Base-by-base conservation (phyloP, 2,329 filamentous ascomycete genomes). In the Fusarium avenaceum region DNA sequence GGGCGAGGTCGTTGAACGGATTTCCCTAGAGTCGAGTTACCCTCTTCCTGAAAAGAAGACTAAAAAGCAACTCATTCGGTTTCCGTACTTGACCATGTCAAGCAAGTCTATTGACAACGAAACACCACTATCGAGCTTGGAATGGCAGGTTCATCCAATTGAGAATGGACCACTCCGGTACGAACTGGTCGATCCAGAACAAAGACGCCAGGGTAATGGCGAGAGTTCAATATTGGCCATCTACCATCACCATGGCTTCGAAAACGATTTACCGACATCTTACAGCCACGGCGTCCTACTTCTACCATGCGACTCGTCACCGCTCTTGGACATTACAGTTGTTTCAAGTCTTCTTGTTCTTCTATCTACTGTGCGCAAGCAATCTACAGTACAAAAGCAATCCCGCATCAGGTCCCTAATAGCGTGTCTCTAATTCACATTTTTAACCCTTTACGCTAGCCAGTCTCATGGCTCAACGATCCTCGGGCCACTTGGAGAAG, bases 171-270 rank as follows among this genome's bases (percentile, higher is more conserved):
- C 63, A 0, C 8, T 67, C 3, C 63, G 63, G 10, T 67, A 67
- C 7, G 43, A 63, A 9, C 2, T 67, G 9, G 48, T 63, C 4
- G 42, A 58, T 13, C 6, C 11, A 1, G 13, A 32, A 2, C 19
- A 10, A 3, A 46, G 20, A 2, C 17, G 3, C 1, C 5, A 2
- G 2, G 10, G 7, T 1, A 17, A n/a, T 1, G 32, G 2, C 0
- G n/a, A 30, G 2, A 15, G 4, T 5, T 40, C 47, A 10, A 30
- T 43, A 11, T 3, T 35, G 19, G 63, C 63, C 15, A 33, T 67
- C 0, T 67, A 67, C 2, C 50, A 67, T 2, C 63, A 64, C 1
- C 39, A 39, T 0, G 63, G 63, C 4, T 67, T 64, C 6, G 63
- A 67, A 7, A 51, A 24, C 4, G 50, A 50, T 14, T 8, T 67